A percentile compares a stretch with the other conserved stretches of the same genome.
phyloP scores from a whole-genome alignment of 352 stramenopile species.

The Pythium phragmiticola region DNA sequence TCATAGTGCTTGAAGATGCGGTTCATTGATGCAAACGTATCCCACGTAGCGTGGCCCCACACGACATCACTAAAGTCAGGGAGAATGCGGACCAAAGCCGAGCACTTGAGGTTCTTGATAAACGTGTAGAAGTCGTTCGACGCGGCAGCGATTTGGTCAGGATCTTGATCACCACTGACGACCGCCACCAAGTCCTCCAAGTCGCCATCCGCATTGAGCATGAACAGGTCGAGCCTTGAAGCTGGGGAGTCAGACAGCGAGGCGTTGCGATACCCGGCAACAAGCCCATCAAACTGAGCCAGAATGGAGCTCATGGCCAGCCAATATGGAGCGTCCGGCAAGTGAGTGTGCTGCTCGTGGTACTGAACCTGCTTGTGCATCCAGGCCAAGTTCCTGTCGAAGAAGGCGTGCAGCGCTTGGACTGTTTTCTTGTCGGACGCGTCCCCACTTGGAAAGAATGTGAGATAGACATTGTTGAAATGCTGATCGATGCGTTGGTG shows the following conservation, averaged over 20 bases:
- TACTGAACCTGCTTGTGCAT: conserved; percentile 38
- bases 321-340: conserved; percentile 40
- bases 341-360: conserved; percentile 18
- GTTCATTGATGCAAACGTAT: conserved; percentile 70
- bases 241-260: conserved; percentile 22
- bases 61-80: conserved; percentile 57
- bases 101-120: conserved; percentile 66
- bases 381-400: conserved; percentile 45
- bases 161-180: conserved; percentile 18
- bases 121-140: conserved; percentile 41
- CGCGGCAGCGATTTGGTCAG: not conserved
- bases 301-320: conserved; percentile 32
- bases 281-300: conserved; percentile 54
- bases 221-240: conserved; percentile 43
- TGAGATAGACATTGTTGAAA: conserved; percentile 49
- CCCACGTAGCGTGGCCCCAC: conserved; percentile 73
- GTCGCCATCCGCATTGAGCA: conserved; percentile 59
- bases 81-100: conserved; percentile 65
- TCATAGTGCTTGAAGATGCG: conserved; percentile 83
- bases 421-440: conserved; percentile 31
- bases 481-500: conserved; percentile 68
- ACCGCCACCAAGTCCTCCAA: conserved; percentile 51
- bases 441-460: conserved; percentile 46
- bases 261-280: conserved; percentile 38
- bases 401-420: conserved; percentile 34